Base-by-base conservation (phyloP, 1,139 yeast species). In the Pneumocystis oryctolagi region DNA sequence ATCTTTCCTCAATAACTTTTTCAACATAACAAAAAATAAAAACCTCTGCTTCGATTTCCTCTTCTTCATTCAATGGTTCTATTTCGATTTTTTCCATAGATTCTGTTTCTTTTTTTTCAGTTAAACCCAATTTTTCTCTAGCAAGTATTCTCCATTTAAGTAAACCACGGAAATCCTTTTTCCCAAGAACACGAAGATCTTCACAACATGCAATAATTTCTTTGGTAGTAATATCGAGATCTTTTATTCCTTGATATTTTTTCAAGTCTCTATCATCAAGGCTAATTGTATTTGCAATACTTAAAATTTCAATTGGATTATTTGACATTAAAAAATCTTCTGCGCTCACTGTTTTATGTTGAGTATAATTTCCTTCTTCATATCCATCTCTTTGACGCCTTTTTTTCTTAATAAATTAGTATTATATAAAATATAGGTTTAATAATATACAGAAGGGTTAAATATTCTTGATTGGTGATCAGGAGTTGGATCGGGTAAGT, bases 321-420 rank as follows among this genome's bases (percentile, higher is more conserved):
- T 85, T 92, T 64, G 83, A 80, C 66, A 78, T 81, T 62, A 94
- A 82, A 75, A 92, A 90, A 16, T 92, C 97, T 73, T 89, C 74
- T 5, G 89, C 78, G 28, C 89, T 81, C 77, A 82, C 79, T 20
- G 84, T 82, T 70, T 89, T 92, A 72, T 83, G 87, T 69, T 85
- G 82, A 37, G 84, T 77, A 71, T 87, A 83, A 71, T 92, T 96
- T 62, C 95, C 96, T 72, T 92, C 98, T 66, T 88, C 97, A 76
- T 92, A 92, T 80, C 99, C 99, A 69, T 86, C 87, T 82, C 99
- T 87, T 73, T 84, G 87, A 76, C 97, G 84, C 66, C 81, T 82
- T 74, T 88, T 89, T 75, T 85, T 84, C 71, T 90, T 97, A 25
- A 40, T 6, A 40, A 40, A 40, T 40, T 40, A 40, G 12, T 47